Percentiles rank a stretch among this genome's conserved stretches.
phyloP scores from a whole-genome alignment of 805 yeast genomes.

The Ogataea nakhonphanomensis region DNA sequence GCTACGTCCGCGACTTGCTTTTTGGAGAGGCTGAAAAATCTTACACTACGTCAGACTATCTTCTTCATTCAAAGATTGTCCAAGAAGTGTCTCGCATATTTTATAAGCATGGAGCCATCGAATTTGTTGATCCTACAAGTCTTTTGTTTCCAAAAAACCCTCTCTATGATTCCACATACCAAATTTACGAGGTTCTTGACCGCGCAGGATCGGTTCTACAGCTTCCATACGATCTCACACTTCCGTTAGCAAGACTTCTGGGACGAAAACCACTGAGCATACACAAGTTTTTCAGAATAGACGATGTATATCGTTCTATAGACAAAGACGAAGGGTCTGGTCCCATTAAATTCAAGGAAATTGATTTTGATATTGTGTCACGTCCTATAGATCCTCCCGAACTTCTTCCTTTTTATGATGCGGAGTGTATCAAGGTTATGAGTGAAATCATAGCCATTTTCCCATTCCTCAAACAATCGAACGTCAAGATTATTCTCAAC shows the following conservation, averaged over 20 bases:
- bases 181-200: conserved; percentile 78
- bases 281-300: conserved; percentile 68
- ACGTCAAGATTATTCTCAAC: conserved; percentile 61
- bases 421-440: conserved; percentile 80
- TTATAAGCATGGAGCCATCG: conserved; percentile 82
- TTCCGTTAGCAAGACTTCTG: conserved; percentile 83
- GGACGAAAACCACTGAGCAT: conserved; percentile 57
- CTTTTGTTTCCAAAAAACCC: conserved; percentile 80
- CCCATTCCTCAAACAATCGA: conserved; percentile 61
- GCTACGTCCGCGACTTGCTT: conserved; percentile 77
- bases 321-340: conserved; percentile 58
- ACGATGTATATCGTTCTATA: conserved; percentile 75
- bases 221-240: conserved; percentile 81
- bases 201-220: conserved; percentile 84
- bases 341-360: conserved; percentile 74
- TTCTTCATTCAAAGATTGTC: conserved; percentile 58
- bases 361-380: conserved; percentile 79
- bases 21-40: conserved; percentile 52
- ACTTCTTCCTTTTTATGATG: conserved; percentile 60
- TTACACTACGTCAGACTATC: conserved; percentile 41
- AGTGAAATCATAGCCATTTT: conserved; percentile 66
- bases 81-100: conserved; percentile 62
- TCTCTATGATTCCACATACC: conserved; percentile 56
- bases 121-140: conserved; percentile 55
- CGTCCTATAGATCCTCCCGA: conserved; percentile 29